Conservation (phyloP, 2,329 filamentous ascomycete genomes). For the Catunica adiposa region DNA sequence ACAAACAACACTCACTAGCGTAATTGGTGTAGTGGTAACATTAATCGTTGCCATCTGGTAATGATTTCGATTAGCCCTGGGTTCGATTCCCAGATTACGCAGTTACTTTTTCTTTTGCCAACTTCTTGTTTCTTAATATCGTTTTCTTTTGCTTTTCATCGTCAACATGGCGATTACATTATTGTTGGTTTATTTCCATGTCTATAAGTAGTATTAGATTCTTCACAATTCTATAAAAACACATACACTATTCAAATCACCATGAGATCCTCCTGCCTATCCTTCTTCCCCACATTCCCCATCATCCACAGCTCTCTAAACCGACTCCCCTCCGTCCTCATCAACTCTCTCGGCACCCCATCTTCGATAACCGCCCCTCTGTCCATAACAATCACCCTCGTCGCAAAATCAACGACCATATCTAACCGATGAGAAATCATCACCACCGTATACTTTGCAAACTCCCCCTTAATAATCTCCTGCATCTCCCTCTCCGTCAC, state of each 20-base stretch:
- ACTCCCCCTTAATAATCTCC: constrained; percentile 25
- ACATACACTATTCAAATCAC: neutral
- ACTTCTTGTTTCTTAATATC: neutral
- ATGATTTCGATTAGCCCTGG: constrained; percentile 1
- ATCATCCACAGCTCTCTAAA: constrained; percentile 21
- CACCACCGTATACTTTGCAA: constrained; percentile 34
- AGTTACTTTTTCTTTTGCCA: neutral
- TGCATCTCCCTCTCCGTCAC: constrained; percentile 28
- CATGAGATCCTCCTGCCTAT: neutral
- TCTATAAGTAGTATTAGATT: no score
- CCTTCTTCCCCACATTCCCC: constrained; percentile 7
- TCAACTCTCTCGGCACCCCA: constrained; percentile 18
- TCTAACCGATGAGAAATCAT: constrained; percentile 31
- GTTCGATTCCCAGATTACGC: constrained; percentile 7
- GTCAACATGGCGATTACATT: no score
- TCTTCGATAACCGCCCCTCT: constrained; percentile 29
- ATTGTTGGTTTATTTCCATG: no score
- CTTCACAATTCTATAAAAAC: neutral
- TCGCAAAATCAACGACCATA: constrained; percentile 35
- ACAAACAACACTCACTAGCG: neutral
- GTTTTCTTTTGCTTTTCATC: no score
- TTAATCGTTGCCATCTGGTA: constrained; percentile 1
- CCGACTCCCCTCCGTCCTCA: constrained; percentile 17
- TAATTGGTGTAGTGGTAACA: constrained; percentile 2
- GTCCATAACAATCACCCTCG: constrained; percentile 34